Evolutionary conservation across 768 basidiomycete species (phyloP), one percentile per base, ranked within the genome.

Genomic region (Tulasnella sp.): DNA sequence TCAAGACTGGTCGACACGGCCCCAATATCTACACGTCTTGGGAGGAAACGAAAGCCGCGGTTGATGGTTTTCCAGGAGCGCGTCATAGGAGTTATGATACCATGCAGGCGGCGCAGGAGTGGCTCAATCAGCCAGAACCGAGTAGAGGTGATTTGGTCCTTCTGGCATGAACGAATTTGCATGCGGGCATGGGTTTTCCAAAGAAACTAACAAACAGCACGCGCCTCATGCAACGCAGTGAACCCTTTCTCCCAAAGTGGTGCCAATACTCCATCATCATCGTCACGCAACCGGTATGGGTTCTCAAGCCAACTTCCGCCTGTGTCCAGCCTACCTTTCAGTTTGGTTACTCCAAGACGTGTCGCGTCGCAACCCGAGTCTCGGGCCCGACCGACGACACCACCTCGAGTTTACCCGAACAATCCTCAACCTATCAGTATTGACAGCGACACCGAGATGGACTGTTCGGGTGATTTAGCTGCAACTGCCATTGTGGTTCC

Each of bases 1-100:
- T 75, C 39, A 40, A 37, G 34, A 25, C 11, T 31, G 72, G 72
- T 22, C 39, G 49, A 29, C 14, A 34, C 38, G 75, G 75, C 12
- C 72, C 76, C 42, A 54, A 74, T 4, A 49, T 77, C 14, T 77
- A 77, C 45, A 74, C 37, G 7, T 76, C 76, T 22, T 77, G 76
- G 76, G 36, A 75, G 19, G 76, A 54, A 37, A 67, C 67, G 22
- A 34, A 25, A 22, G 12, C n/a, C 22, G 74, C 31, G 0, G 64
- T 75, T n/a, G 36, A 67, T 11, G 77, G 77, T 37, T 77, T 68
- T 64, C 76, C 76, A 6, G 64, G 64, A 14, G 52, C 75, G 19
- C 34, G 68, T 25, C 67, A 67, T 64, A 78, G 77, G 52, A 69
- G 42, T 5, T 77, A 77, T 64, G 52, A 29, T 34, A 76, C 38